Base-by-base conservation (phyloP, 202 grass and related monocot genomes). In the Schoenoplectus tabernaemontani region DNA sequence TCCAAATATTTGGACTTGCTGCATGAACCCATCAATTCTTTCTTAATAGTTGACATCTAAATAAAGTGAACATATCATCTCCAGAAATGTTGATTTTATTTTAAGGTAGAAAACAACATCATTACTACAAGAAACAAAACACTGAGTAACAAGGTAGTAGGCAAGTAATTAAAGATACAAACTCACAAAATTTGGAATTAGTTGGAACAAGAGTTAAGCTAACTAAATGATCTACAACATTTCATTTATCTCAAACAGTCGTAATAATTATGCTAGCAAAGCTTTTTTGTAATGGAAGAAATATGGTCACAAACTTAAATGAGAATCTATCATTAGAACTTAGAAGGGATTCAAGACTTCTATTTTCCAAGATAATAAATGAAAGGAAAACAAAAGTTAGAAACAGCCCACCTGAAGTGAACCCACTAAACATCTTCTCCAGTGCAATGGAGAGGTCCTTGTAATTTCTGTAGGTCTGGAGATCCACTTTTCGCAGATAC, bases 401-500 rank as follows among this genome's bases (percentile, higher is more conserved):
- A 42, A 54, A 51, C 12, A 77, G 48, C 87, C 89, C 79, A 97
- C 89, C 94, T 64, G 83, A 88, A 26, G 81, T 90, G 80, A 93
- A 96, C 58, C 93, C 84, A 16, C 81, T 86, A 61, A 96, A 96
- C 93, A 96, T 93, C 61, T 91, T 96, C 79, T 90, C 90, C 22
- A 96, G 88, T 44, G 88, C 88, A 24, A 64, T 80, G 0, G 90
- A 96, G 20, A 96, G 86, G 46, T 93, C 90, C 83, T 88, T 93
- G 46, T 96, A 96, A 43, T 93, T 93, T 53, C 86, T 87, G 84
- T 93, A 96, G 19, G 80, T 93, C 82, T 86, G 92, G 62, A 96
- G 90, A 47, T 96, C 93, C 16, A 96, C 87, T 86, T 96, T 96
- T 70, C 93, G 84, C 16, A 96, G 90, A 80, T 96, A 96, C 1